Evolutionary conservation across 805 yeast species (phyloP), one percentile per base, ranked within the genome.

Genomic region (Candida arabinofermentans): DNA sequence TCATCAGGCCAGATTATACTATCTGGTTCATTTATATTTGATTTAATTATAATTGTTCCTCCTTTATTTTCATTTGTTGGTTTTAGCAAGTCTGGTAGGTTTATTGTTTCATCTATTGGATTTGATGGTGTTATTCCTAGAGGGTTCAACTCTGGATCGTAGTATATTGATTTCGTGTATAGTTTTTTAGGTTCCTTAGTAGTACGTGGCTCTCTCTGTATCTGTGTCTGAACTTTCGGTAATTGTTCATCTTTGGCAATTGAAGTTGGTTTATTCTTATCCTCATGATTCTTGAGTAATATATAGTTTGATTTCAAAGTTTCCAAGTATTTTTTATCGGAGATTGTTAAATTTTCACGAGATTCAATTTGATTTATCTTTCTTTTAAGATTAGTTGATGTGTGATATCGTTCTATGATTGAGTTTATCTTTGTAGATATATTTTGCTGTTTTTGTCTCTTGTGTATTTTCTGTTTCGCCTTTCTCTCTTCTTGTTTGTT

Each of bases 111-210:
- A 13, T 1, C n/a, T 13, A 21, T 9, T 18, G 24, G 12, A 17
- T 21, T 13, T 13, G 9, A 13, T 6, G 36, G 84, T 0, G 80
- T 75, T 36, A 53, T 59, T 0, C 88, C 88, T 5, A 70, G 53
- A 2, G 83, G 80, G 45, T 82, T 82, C 65, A 83, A 71, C 46
- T 81, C 86, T 4, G 82, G 79, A 50, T 82, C 83, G 58, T 76
- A 80, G 54, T 74, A 82, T 2, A 79, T 65, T 7, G 86, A 79
- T 29, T 67, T 61, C 23, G 49, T 53, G 2, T 80, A 82, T 51
- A 75, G 60, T 54, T 66, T 46, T 43, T 51, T n/a, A 41, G 46
- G 35, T 42, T 37, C 31, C 22, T 8, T 14, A 12, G 38, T 27
- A 10, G 23, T 34, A 18, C 13, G 22, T 3, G 18, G 26, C 23